Evolutionary conservation across 257 asterid genomes (phyloP).

Genomic region (Lantana camara): DNA sequence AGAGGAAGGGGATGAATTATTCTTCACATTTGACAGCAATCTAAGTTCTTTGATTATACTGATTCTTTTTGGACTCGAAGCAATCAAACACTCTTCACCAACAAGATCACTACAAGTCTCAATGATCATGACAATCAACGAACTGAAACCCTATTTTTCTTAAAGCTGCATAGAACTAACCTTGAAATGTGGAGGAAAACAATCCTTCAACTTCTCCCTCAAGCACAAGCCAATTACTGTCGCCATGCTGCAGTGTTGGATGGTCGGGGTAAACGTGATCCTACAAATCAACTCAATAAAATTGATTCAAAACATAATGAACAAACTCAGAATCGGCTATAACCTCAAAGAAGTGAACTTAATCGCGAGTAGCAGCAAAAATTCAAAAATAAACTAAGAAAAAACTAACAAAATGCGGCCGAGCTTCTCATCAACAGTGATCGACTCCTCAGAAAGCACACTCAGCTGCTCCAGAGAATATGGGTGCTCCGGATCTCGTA

Average conservation of each 20-base stretch:
- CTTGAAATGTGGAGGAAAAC: constrained; percentile 87
- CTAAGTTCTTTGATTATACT: no score
- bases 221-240: constrained; percentile 86
- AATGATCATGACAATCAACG: neutral
- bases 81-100: neutral
- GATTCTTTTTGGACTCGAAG: no score
- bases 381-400: neutral
- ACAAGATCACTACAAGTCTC: neutral
- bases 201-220: constrained; percentile 73
- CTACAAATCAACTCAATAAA: constrained; percentile 34
- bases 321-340: neutral
- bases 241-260: constrained; percentile 95
- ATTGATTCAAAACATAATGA: neutral
- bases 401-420: constrained; percentile 71
- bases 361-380: neutral
- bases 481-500: constrained; percentile 96
- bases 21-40: no score
- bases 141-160: neutral
- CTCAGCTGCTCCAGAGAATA: constrained; percentile 91
- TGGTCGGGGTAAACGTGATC: constrained; percentile 92
- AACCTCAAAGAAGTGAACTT: neutral
- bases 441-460: constrained; percentile 85
- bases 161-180: constrained; percentile 31
- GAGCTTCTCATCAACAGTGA: constrained; percentile 81
- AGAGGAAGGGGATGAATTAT: no score